These are phyloP conservation scores for Botrytis galanthina DNA, from an alignment of 2,329 filamentous ascomycete species.

Conservation along the genomic window DNA sequence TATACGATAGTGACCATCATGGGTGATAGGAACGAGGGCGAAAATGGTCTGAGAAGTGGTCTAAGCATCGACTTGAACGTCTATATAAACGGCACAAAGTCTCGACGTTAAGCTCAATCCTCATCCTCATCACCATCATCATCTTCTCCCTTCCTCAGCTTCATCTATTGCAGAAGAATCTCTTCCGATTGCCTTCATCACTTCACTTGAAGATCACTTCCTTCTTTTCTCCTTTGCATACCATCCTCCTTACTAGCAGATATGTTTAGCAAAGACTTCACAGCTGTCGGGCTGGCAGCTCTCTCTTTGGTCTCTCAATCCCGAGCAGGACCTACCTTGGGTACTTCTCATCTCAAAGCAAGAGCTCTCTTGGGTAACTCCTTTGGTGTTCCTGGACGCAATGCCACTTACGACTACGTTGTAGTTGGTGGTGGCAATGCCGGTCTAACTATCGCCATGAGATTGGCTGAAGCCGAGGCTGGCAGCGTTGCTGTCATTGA, in stretches of 20 bases:
- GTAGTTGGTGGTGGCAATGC: conserved; percentile 23
- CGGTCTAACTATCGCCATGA: conserved; percentile 20
- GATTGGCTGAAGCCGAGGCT: conserved; percentile 8
- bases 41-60: not conserved
- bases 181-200: not conserved
- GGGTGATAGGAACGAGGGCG: not conserved
- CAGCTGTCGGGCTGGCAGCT: conserved; percentile 9
- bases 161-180: not conserved
- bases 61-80: conserved; percentile 7
- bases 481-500: conserved; percentile 22
- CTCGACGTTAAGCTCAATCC: conserved; percentile 12
- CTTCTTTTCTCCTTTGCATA: not conserved
- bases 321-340: not conserved
- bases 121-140: not conserved
- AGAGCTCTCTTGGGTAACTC: conserved; percentile 16
- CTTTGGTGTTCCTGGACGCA: conserved; percentile 18
- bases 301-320: conserved; percentile 15
- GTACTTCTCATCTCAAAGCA: conserved; percentile 14
- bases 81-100: conserved; percentile 16
- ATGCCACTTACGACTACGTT: conserved; percentile 23
- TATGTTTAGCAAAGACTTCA: conserved; percentile 20
- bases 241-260: not conserved
- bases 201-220: not conserved
- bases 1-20: conserved; percentile 10
- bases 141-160: not conserved